Evolutionary conservation across 2,329 filamentous ascomycete species (phyloP), one percentile per base, ranked within the genome.

Genomic region (Trichoderma sp.): DNA sequence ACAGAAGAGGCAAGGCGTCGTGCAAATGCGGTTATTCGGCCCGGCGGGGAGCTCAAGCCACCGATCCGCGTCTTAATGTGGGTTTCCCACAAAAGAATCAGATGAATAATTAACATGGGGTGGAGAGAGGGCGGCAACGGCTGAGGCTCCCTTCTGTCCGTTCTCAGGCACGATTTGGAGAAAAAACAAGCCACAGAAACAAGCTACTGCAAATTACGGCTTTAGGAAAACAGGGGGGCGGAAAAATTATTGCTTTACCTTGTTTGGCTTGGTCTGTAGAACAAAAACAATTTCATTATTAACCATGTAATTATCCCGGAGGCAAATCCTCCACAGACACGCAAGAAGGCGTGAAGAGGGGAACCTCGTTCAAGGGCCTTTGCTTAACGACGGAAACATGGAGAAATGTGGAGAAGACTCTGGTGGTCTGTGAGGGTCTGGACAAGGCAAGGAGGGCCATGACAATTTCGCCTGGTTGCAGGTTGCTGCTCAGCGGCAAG

Each of bases 1-100:
- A 39, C 64, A 57, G 64, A 67, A 36, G 51, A 2, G 64, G 64
- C n/a, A 67, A 67, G n/a, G 64, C 64, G 64, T 36, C 14, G 21
- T 26, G 34, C 30, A 67, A 57, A 57, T 18, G 32, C n/a, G 34
- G 64, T 51, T 39, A 61, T 60, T 69, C 66, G 66, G 66, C 56
- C 66, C 66, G 66, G 66, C 66, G 66, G 66, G 66, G 66, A 61
- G 57, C n/a, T 18, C 56, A 61, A 61, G 66, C 66, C 66, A 69
- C 53, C 26, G 66, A 69, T 69, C 66, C 56, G 66, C 36, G 36
- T 28, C 34, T 69, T 34, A 14, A 60, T 61, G 66, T 61, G 66
- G 66, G 56, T 69, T 66, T 66, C 21, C 11, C 18, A 14, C 12
- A 26, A 11, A 39, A 18, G 21, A 62, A 60, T 30, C 57, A 60